phyloP scores from a whole-genome alignment of 2,329 filamentous ascomycete species.

The Ophiostoma fasciatum region DNA sequence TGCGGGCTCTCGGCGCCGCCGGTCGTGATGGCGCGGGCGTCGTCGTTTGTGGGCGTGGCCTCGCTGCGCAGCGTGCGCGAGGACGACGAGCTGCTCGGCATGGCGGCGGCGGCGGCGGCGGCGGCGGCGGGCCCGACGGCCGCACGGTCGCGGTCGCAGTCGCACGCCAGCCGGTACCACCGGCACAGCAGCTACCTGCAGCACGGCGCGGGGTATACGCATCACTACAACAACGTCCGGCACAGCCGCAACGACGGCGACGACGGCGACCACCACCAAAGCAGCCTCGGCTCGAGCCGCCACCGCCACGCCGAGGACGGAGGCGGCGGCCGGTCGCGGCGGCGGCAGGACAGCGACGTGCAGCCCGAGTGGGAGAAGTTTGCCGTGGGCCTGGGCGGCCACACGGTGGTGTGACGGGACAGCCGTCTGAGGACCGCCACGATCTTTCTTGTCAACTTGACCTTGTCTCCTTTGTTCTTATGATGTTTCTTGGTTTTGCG shows the following conservation, averaged over 20 bases:
- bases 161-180: neutral
- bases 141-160: neutral
- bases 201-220: too few species aligned
- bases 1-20: neutral
- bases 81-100: slow-evolving; percentile 2
- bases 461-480: neutral
- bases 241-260: slow-evolving; percentile 9
- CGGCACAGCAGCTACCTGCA: slow-evolving; percentile 10
- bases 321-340: too few species aligned
- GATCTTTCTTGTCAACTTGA: too few species aligned
- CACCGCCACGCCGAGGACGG: too few species aligned
- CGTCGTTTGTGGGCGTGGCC: slow-evolving; percentile 5
- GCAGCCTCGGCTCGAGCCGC: too few species aligned
- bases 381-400: slow-evolving; percentile 26
- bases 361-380: slow-evolving; percentile 31
- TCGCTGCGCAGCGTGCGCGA: slow-evolving; percentile 6
- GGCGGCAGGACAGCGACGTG: too few species aligned
- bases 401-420: slow-evolving; percentile 17
- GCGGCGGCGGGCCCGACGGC: neutral
- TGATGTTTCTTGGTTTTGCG: neutral
- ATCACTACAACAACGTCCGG: too few species aligned
- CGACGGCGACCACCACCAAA: neutral
- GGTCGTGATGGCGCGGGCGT: neutral
- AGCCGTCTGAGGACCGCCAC: too few species aligned
- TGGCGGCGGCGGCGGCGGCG: too few species aligned